These are phyloP conservation scores for Saccharomyces hybrid DNA, from an alignment of 1,139 yeast genomes.

Conservation along the genomic window DNA sequence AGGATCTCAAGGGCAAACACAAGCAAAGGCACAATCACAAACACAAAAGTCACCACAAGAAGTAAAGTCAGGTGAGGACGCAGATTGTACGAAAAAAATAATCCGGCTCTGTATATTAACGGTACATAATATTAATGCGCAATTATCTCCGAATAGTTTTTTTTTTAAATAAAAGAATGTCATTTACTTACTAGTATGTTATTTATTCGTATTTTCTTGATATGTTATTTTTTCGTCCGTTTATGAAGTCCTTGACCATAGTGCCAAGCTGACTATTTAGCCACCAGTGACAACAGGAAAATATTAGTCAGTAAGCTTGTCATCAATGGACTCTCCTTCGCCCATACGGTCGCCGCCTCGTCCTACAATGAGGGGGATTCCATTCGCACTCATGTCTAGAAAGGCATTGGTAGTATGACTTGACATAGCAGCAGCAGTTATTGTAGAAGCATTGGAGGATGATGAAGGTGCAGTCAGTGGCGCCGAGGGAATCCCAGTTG, in stretches of 20 bases:
- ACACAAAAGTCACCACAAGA: conserved; percentile 1
- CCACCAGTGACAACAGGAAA: too few relatives aligned
- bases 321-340: neutral
- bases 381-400: neutral
- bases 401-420: neutral
- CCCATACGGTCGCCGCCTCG: neutral
- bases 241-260: neutral
- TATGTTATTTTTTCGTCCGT: neutral
- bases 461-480: conserved; percentile 8
- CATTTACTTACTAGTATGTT: neutral
- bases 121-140: neutral
- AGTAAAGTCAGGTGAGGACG: neutral
- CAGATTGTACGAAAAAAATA: neutral
- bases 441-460: neutral
- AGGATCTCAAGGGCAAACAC: neutral
- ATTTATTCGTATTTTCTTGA: neutral
- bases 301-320: neutral
- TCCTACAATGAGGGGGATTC: neutral
- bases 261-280: neutral
- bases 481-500: neutral
- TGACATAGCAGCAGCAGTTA: neutral
- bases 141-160: neutral
- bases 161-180: neutral
- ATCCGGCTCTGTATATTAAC: neutral
- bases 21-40: neutral